A percentile compares a stretch with the other conserved stretches of the same genome.
Conservation (phyloP, 306 rosid species). For the Comarum palustre region DNA sequence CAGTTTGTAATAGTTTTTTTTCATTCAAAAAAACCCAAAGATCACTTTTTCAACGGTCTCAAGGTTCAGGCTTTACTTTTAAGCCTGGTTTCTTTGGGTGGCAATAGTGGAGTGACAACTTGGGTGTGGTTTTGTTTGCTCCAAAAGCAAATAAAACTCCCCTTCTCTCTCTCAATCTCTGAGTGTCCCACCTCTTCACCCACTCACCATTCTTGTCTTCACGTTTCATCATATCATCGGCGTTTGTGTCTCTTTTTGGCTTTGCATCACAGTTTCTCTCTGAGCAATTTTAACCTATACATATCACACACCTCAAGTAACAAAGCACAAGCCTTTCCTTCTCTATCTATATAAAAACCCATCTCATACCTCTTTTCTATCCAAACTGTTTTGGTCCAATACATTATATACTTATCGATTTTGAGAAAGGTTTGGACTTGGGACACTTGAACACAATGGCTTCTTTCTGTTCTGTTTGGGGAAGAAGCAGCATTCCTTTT, state of each 20-base stretch:
- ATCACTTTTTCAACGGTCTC: slow-evolving; percentile 16
- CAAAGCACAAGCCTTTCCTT: not conserved
- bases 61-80: slow-evolving; percentile 14
- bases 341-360: not conserved
- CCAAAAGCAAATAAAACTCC: not conserved
- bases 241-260: slow-evolving; percentile 12
- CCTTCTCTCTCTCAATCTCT: not conserved
- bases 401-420: not conserved
- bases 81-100: not conserved
- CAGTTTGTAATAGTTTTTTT: too few relatives aligned
- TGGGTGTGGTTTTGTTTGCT: slow-evolving; percentile 10
- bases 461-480: slow-evolving; percentile 27
- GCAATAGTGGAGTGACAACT: not conserved
- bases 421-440: not conserved
- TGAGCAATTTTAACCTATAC: not conserved
- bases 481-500: slow-evolving; percentile 14
- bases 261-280: slow-evolving; percentile 7
- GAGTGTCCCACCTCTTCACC: slow-evolving; percentile 14
- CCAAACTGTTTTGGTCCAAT: not conserved
- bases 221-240: slow-evolving; percentile 15
- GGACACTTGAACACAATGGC: slow-evolving; percentile 31
- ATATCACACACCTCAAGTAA: not conserved
- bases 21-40: not conserved
- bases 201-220: slow-evolving; percentile 19
- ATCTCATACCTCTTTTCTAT: not conserved